Base-by-base conservation (phyloP, 768 basidiomycete species). In the Kwoniella europaea region DNA sequence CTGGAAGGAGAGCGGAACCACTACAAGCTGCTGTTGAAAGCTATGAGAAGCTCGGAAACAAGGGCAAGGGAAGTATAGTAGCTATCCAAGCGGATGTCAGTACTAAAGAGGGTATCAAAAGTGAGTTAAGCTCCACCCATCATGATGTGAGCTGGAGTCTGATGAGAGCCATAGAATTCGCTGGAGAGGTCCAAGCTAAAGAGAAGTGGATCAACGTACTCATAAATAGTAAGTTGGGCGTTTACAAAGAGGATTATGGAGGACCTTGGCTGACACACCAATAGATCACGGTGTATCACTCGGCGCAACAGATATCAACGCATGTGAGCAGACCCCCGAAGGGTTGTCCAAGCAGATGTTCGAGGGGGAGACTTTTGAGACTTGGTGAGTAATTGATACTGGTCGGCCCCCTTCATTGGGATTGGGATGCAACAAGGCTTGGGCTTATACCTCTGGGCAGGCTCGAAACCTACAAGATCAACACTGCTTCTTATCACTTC, bases 401-500 rank as follows among this genome's bases (percentile, higher is more conserved):
- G 29, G 29, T 46, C 44, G 5, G 10, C 2, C 44, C 44, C 12
- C 16, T 46, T 46, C 44, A 46, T 46, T 5, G 44, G 44, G 10
- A 46, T 46, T 46, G 16, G 3, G 44, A 46, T 46, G 44, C 44
- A 46, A 46, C 44, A 46, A 46, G 13, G 44, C 12, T 46, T 18
- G 44, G 44, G 44, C 44, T 46, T 18, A 46, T 46, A 46, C 44
- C 12, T 46, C 44, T 16, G 35, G 9, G 6, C 50, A 80, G 81
- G 82, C 15, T 67, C 16, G 71, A 78, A n/a, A 75, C 72, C 13
- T 78, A 78, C 74, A 50, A 61, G 41, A 82, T 80, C 78, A 83
- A 83, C 72, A 71, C 69, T 56, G 80, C 82, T 4, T 80, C 82
- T 1, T 86, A 88, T 46, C 92, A 91, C 83, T 92, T 91, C 85